Conservation (phyloP, 495 filamentous ascomycete species). For the Physcia stellaris region DNA sequence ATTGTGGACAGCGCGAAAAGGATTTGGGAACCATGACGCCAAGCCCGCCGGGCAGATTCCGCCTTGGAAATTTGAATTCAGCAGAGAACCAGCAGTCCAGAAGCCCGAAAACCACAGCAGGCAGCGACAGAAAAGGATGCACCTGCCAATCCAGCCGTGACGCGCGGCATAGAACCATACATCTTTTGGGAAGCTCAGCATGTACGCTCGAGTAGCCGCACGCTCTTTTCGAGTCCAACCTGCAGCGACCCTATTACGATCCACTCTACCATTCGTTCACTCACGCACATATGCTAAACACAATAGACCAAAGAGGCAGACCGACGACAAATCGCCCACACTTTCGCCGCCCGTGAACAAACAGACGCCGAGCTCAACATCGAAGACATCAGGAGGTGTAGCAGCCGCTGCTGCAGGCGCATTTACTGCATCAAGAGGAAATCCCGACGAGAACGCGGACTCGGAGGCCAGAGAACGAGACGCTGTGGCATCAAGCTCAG, state of each 20-base stretch:
- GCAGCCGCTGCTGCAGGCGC: background rate
- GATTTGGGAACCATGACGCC: no score
- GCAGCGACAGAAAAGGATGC: background rate
- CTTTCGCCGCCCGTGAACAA: slow-evolving; percentile 3
- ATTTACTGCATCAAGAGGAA: background rate
- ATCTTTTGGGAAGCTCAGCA: slow-evolving; percentile 5
- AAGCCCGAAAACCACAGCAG: background rate
- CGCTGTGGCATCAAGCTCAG: slow-evolving; percentile 1
- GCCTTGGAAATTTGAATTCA: no score
- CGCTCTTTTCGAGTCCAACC: slow-evolving; percentile 10
- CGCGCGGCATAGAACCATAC: no score
- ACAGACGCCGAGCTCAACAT: slow-evolving; percentile 5
- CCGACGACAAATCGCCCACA: slow-evolving; percentile 28
- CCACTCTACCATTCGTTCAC: slow-evolving; percentile 17
- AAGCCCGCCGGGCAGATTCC: no score
- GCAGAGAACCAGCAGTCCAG: background rate
- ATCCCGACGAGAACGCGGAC: no score
- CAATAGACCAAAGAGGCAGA: slow-evolving; percentile 29
- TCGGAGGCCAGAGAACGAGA: no score
- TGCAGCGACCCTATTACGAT: slow-evolving; percentile 5
- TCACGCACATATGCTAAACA: slow-evolving; percentile 35
- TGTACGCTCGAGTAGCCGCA: slow-evolving; percentile 13
- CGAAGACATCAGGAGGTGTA: background rate
- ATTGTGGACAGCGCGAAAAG: no score
- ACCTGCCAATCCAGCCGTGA: no score